Percentiles rank a stretch among this genome's conserved stretches.
Conservation (phyloP, 2,329 filamentous ascomycete species). For the Aureobasidium sp. region DNA sequence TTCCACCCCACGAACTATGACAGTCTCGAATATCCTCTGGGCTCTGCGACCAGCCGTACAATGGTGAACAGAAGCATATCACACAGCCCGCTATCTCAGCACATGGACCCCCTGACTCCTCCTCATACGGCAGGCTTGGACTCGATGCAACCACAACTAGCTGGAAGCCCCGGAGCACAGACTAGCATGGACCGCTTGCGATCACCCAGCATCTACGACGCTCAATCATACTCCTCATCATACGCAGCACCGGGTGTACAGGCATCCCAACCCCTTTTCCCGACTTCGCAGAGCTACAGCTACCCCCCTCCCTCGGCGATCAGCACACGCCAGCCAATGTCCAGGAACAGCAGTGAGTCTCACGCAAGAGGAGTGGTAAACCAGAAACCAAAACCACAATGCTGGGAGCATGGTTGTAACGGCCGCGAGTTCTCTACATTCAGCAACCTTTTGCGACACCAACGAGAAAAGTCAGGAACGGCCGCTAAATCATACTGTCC, state of each 20-base stretch:
- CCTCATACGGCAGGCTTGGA: constrained; percentile 12
- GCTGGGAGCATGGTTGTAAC: constrained; percentile 96
- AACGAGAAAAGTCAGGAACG: constrained; percentile 89
- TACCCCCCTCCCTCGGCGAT: constrained; percentile 12
- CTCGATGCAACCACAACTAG: background rate
- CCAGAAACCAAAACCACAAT: constrained; percentile 73
- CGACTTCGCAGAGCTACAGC: constrained; percentile 12
- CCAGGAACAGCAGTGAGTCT: constrained; percentile 20
- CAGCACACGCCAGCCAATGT: constrained; percentile 6
- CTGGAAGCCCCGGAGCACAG: constrained; percentile 4
- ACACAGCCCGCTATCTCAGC: constrained; percentile 28
- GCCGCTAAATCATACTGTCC: constrained; percentile 84
- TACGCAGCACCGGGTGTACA: constrained; percentile 1
- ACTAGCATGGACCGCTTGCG: constrained; percentile 7
- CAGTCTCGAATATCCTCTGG: constrained; percentile 23
- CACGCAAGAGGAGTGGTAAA: constrained; percentile 30
- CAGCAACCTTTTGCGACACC: constrained; percentile 86
- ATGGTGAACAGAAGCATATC: constrained; percentile 29
- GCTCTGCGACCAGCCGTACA: constrained; percentile 21
- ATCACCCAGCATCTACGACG: constrained; percentile 15
- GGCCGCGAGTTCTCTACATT: constrained; percentile 94
- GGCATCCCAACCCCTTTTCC: constrained; percentile 1
- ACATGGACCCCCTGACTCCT: constrained; percentile 20
- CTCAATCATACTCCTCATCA: background rate
- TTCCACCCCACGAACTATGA: constrained; percentile 13